Conservation (phyloP, 257 asterid genomes). For the Solanum medicagineum region DNA sequence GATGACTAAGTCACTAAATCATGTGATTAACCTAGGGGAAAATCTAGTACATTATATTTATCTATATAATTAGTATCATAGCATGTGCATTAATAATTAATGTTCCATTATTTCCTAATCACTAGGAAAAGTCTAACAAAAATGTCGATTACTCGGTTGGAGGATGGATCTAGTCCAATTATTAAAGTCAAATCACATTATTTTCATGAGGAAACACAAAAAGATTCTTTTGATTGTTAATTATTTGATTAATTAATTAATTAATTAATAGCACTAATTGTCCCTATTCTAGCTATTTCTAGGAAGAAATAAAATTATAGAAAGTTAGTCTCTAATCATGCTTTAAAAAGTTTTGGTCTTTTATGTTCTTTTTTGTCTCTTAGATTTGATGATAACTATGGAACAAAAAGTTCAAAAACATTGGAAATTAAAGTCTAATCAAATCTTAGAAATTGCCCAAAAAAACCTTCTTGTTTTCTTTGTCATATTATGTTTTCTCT, state of each 20-base stretch:
- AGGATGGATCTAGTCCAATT: not conserved
- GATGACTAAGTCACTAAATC: not conserved
- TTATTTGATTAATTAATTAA: not conserved
- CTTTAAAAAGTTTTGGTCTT: not conserved
- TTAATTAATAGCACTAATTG: not conserved
- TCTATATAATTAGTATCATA: not conserved
- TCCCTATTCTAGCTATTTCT: not conserved
- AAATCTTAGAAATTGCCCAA: too few species aligned
- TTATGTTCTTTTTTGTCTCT: too few species aligned
- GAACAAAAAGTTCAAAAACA: too few species aligned
- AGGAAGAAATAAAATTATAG: not conserved
- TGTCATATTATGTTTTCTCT: too few species aligned
- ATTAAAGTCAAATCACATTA: not conserved
- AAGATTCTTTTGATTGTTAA: not conserved
- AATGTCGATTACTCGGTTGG: not conserved
- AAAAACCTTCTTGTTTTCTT: too few species aligned
- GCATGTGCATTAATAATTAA: not conserved
- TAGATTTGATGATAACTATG: too few species aligned
- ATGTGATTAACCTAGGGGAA: not conserved
- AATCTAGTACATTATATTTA: not conserved
- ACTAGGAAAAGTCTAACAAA: not conserved
- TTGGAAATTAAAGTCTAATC: not conserved
- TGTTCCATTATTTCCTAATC: not conserved
- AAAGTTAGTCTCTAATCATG: not conserved
- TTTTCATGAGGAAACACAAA: not conserved